phyloP scores from a whole-genome alignment of 768 basidiomycete genomes.

The Suillus occidentalis region DNA sequence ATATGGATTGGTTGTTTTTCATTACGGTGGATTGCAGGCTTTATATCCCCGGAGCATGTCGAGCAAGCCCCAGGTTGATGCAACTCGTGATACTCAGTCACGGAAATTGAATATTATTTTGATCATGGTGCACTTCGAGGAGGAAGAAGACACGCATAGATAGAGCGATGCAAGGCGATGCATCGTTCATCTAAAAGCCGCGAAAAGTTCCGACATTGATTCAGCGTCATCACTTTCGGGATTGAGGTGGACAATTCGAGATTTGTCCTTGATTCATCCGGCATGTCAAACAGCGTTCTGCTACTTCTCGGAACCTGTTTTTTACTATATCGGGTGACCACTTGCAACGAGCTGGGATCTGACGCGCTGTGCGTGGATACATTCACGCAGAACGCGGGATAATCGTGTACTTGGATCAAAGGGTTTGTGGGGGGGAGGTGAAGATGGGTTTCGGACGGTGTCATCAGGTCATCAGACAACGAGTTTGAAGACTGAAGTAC shows the following conservation, averaged over 20 bases:
- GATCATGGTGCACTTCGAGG: slow-evolving; percentile 51
- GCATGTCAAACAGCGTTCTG: slow-evolving; percentile 5
- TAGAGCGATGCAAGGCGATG: slow-evolving; percentile 1
- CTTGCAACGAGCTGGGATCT: not conserved
- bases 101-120: slow-evolving; percentile 47
- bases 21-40: slow-evolving; percentile 12
- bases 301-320: not conserved
- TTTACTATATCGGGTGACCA: not conserved
- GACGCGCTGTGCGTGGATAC: not conserved
- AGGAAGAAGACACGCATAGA: slow-evolving; percentile 18
- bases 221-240: slow-evolving; percentile 1
- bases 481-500: not conserved
- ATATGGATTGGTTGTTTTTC: slow-evolving; percentile 10
- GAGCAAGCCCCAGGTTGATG: slow-evolving; percentile 39
- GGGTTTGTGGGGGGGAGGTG: not conserved
- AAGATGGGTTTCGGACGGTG: not conserved
- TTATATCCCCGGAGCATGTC: slow-evolving; percentile 27
- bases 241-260: not conserved
- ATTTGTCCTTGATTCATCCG: not conserved
- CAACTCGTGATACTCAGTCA: slow-evolving; percentile 51
- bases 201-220: slow-evolving; percentile 1
- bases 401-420: not conserved
- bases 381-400: not conserved
- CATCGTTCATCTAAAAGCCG: slow-evolving; percentile 2
- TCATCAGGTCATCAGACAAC: no score